Percentiles rank a stretch among this genome's conserved stretches.
Conservation (phyloP, 108 stramenopile genomes). For the Epithemia pelagica region DNA sequence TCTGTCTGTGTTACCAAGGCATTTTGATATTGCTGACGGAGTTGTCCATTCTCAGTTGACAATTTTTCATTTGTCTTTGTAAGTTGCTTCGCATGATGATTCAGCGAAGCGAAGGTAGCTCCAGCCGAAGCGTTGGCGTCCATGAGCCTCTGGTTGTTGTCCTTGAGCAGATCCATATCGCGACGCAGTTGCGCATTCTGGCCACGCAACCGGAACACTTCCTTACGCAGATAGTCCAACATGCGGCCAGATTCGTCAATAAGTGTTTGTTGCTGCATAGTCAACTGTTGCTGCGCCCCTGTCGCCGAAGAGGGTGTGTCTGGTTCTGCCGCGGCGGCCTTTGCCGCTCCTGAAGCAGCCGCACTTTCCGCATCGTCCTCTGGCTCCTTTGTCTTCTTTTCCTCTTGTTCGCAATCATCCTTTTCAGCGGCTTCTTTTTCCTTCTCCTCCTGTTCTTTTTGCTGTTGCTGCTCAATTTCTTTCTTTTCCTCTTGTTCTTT, state of each 20-base stretch:
- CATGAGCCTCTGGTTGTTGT: constrained; percentile 60
- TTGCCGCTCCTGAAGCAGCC: constrained; percentile 7
- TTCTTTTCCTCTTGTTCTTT: constrained; percentile 18
- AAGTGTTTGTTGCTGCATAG: constrained; percentile 46
- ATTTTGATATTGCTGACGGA: constrained; percentile 31
- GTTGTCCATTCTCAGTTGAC: constrained; percentile 25
- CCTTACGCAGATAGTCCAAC: constrained; percentile 63
- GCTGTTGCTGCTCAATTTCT: constrained; percentile 1
- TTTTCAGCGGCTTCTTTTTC: neutral
- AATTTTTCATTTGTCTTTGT: constrained; percentile 40
- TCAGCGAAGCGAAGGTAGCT: constrained; percentile 58
- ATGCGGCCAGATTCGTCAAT: constrained; percentile 74
- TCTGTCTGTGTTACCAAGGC: constrained; percentile 35
- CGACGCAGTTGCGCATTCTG: constrained; percentile 45
- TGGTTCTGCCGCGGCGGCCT: neutral
- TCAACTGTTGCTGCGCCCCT: neutral
- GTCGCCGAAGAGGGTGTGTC: neutral
- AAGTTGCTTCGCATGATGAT: constrained; percentile 63
- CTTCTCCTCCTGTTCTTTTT: neutral
- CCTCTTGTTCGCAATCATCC: constrained; percentile 1
- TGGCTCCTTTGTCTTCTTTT: neutral
- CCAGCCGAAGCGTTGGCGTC: constrained; percentile 71
- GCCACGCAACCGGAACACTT: constrained; percentile 49
- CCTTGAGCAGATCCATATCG: constrained; percentile 60
- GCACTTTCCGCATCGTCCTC: constrained; percentile 9